phyloP scores from a whole-genome alignment of 169 alveolate species.

The Plasmodium vinckei region DNA sequence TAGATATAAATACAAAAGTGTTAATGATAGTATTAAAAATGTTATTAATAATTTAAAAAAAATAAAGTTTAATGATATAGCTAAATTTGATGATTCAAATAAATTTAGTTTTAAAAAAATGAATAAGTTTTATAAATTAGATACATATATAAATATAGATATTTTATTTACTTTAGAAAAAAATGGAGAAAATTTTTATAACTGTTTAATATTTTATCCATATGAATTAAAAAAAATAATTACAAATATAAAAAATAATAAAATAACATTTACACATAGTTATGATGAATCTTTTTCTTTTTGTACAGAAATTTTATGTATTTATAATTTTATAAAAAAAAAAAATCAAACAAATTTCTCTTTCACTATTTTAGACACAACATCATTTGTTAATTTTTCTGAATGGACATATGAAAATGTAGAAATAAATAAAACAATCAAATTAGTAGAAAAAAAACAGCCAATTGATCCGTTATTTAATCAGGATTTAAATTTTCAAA shows the following conservation, averaged over 20 bases:
- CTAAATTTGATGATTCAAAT: background rate
- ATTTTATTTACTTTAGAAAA: slow-evolving; percentile 29
- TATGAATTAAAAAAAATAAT: slow-evolving; percentile 40
- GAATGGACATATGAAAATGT: background rate
- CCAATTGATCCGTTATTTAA: no score
- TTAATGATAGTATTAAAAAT: background rate
- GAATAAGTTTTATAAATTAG: slow-evolving; percentile 37
- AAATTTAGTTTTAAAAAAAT: slow-evolving; percentile 4
- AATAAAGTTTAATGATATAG: background rate
- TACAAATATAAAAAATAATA: slow-evolving; percentile 11
- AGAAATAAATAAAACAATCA: no score
- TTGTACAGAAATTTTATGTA: slow-evolving; percentile 28
- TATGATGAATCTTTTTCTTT: slow-evolving; percentile 42
- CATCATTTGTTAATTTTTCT: slow-evolving; percentile 40
- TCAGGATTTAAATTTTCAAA: no score
- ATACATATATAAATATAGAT: slow-evolving; percentile 30
- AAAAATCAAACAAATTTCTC: slow-evolving; percentile 2
- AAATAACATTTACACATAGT: slow-evolving; percentile 8
- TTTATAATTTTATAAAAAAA: slow-evolving; percentile 39
- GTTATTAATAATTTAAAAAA: slow-evolving; percentile 3
- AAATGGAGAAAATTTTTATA: slow-evolving; percentile 10
- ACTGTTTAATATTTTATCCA: slow-evolving; percentile 56
- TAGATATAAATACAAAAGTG: slow-evolving; percentile 43
- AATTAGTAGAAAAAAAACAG: no score
- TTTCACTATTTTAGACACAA: slow-evolving; percentile 44